Base-by-base conservation (phyloP, 73 alveolate species). In the Symbiodinium pilosum region DNA sequence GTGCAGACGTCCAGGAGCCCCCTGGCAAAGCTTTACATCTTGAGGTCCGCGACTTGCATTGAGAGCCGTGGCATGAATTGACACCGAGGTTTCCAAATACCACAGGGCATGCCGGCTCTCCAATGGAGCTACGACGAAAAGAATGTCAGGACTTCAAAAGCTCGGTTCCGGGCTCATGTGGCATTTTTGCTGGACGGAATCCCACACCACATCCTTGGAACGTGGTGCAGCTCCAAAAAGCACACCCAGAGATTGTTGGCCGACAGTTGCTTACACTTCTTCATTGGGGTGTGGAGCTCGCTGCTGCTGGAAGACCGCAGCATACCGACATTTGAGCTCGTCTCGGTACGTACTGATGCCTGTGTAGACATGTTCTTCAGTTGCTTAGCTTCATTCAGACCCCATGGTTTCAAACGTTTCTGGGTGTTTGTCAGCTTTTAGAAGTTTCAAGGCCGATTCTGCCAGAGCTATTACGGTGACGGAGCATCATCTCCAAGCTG, bases 71-170 rank as follows among this genome's bases (percentile, higher is more conserved):
- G 39, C 84, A 69, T 39, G 42, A n/a, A n/a, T n/a, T n/a, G n/a
- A n/a, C n/a, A 28, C 44, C 47, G 86, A 64, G 95, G 95, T 47
- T 88, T 54, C 36, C 95, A 86, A 0, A 83, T 56, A 30, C 95
- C 95, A 2, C 95, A 88, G 86, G 43, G 73, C 86, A 83, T 83
- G 86, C 86, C 95, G 28, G 73, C 95, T 42, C 95, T 88, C 85
- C 95, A 88, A 86, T 88, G 95, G 95, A 68, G 51, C 32, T 88
- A 56, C 54, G 95, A 88, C 30, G 71, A 56, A 18, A 52, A 75
- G n/a, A 24, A 51, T 12, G 11, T 40, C n/a, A 73, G 14, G 28
- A 73, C 44, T 14, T 14, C 44, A n/a, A 73, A 73, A 24, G 9
- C 86, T 56, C 73, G 42, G 26, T 88, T 88, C 86, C 95, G 95